Evolutionary conservation across 106 monocot species (phyloP), one percentile per base, ranked within the genome.

Genomic region (Dendrobium catenatum): DNA sequence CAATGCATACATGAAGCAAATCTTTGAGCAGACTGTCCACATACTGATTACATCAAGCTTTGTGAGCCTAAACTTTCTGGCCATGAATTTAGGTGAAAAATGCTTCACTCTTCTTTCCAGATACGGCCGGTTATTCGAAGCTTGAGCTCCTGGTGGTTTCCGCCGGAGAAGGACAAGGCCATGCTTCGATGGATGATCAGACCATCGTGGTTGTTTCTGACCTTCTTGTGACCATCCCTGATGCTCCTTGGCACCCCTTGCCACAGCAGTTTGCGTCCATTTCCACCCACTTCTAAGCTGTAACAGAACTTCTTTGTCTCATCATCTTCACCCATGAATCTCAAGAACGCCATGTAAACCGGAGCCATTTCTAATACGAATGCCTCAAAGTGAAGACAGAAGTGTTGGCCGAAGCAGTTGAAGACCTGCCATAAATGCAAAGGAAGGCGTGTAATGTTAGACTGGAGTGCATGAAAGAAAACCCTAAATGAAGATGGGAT

Each of bases 221-320:
- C 85, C 80, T 85, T 85, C 67, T 77, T 85, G 85, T 85, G 85
- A n/a, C 83, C 49, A n/a, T 83, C 83, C 40, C 83, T 70, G n/a
- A 83, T 83, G 83, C 83, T 83, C 55, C 78, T 79, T 0, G 83
- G 83, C 24, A 79, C 79, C 13, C 83, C 83, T 37, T 83, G 83
- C 83, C 83, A 83, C 47, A 58, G 19, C 78, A 83, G 4, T 19
- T 83, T 83, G 22, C 83, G 73, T 10, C 83, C 79, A 24, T 73
- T 78, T 5, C 83, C 78, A 0, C 83, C 83, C 29, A 83, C 83
- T 59, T 83, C 79, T 17, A 83, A 51, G 55, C 83, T 83, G 72
- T 79, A 83, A 9, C 42, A 79, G 55, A 56, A 83, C 72, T 79
- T 83, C 44, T 83, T 79, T 1, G 83, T 79, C 6, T 83, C 83